Base-by-base conservation (phyloP, 179 eudicot species). In the Pouteria campechiana region DNA sequence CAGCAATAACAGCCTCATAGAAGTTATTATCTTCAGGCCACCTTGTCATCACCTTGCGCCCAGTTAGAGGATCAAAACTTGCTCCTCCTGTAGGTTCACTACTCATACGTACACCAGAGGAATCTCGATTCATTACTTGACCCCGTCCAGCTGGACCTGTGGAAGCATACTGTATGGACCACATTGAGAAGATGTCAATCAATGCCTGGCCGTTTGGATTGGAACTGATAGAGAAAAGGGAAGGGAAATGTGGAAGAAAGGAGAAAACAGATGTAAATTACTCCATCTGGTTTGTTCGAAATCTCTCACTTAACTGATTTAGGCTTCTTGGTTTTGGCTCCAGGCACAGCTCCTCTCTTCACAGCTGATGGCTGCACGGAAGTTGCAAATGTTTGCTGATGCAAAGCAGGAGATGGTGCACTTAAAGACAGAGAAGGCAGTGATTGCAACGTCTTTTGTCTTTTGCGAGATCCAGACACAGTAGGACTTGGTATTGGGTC, bases 21-120 rank as follows among this genome's bases (percentile, higher is more conserved):
- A 79, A 79, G 45, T 68, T 69, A 41, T 76, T 76, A 40, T 79
- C 88, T 32, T 73, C 83, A 17, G 78, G 80, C 83, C 88, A 73
- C 50, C 80, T 63, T 9, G 72, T 76, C 83, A 79, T 61, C 17
- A 79, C 80, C 64, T 60, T 72, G 53, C 66, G 60, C 41, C 88
- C 88, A 46, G 76, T 61, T 39, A 73, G 52, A 18, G 74, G 76
- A 60, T 72, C 65, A 31, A 40, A 46, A 44, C 52, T 75, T 37
- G 66, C 46, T 45, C 64, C 44, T 50, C 68, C 66, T 43, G 64
- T 51, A 17, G 70, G 57, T 17, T 65, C 70, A 47, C 38, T 72
- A 21, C 60, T 47, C 3, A 27, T 60, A 45, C 68, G 65, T 24
- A 57, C 60, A 46, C 67, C 66, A 17, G 66, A 29, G 29, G 54